Evolutionary conservation across 495 filamentous ascomycete genomes (phyloP).

Genomic region (Tuber borchii): DNA sequence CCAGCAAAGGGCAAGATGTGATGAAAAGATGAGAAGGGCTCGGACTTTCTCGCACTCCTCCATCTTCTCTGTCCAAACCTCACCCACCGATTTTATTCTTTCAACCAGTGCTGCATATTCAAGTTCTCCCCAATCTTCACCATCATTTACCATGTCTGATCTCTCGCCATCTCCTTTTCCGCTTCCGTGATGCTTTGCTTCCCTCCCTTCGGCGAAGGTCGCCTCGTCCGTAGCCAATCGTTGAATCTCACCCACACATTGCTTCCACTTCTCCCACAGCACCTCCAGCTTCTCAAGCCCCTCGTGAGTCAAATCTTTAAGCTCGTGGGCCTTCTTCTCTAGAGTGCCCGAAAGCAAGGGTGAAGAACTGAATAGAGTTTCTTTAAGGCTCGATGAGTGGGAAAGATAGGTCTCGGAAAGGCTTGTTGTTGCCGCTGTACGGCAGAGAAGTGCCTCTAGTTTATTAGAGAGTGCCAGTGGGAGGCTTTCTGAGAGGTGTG

Average conservation of each 20-base stretch:
- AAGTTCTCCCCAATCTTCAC: conserved; percentile 7
- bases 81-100: conserved; percentile 26
- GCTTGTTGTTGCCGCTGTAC: conserved; percentile 27
- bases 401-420: conserved; percentile 20
- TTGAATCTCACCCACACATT: conserved; percentile 24
- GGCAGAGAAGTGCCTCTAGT: conserved; percentile 32
- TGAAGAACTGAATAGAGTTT: conserved; percentile 16
- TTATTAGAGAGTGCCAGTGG: conserved; percentile 20
- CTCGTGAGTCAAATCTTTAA: conserved; percentile 14
- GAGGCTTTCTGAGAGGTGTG: conserved; percentile 28
- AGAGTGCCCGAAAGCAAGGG: conserved; percentile 21
- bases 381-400: conserved; percentile 19
- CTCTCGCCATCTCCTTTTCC: background rate
- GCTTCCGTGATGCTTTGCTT: conserved; percentile 1
- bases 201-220: background rate
- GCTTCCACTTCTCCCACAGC: conserved; percentile 19
- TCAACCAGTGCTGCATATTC: conserved; percentile 18
- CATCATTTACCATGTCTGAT: conserved; percentile 13
- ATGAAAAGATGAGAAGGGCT: background rate
- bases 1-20: background rate
- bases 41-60: conserved; percentile 39
- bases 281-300: conserved; percentile 15
- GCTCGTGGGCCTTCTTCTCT: conserved; percentile 1
- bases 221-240: conserved; percentile 16
- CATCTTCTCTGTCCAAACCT: conserved; percentile 35